Base-by-base conservation (phyloP, 257 asterid species). In the Fraxinus quadrangulata region DNA sequence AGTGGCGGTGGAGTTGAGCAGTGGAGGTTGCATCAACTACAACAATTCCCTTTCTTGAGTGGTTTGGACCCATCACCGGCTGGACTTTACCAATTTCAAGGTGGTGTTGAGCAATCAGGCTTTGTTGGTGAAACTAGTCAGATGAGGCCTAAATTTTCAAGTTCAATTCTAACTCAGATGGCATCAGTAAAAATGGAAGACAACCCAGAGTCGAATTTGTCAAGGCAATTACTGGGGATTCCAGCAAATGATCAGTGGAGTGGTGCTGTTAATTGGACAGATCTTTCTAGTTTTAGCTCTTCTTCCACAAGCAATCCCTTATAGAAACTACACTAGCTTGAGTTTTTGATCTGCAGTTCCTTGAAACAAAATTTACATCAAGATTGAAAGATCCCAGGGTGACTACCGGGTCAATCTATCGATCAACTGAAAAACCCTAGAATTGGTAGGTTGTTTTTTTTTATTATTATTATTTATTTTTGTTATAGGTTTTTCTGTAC, bases 241-340 rank as follows among this genome's bases (percentile, higher is more conserved):
- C 75, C 75, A 2, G 84, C 82, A 37, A 86, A 72, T 67, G 28
- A 79, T 72, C 91, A 87, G 72, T 92, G 96, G 89, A 88, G 87
- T 82, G 51, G 70, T 21, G 68, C 80, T 1, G 75, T 75, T 31
- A 80, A 82, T 45, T 94, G 97, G 98, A 91, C 88, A 0, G 96
- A 94, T 67, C 88, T 92, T 73, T 84, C 97, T 6, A 85, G 89
- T 77, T 94, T 94, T 84, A 90, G 92, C 78, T 89, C 97, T 47
- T 87, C 93, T 71, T 89, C 98, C 0, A 85, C 94, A 26, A 90
- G 89, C 77, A 90, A 91, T 79, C 91, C 90, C 2, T 79, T 82
- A 76, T 92, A 85, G 80, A 59, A 26, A 19, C 19, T 17, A 19
- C 45, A 12, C 31, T 24, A 9, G 30, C 3, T 30, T 23, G 39